These are phyloP conservation scores for Lavandula angustifolia DNA, from an alignment of 257 asterid genomes.

Conservation along the genomic window DNA sequence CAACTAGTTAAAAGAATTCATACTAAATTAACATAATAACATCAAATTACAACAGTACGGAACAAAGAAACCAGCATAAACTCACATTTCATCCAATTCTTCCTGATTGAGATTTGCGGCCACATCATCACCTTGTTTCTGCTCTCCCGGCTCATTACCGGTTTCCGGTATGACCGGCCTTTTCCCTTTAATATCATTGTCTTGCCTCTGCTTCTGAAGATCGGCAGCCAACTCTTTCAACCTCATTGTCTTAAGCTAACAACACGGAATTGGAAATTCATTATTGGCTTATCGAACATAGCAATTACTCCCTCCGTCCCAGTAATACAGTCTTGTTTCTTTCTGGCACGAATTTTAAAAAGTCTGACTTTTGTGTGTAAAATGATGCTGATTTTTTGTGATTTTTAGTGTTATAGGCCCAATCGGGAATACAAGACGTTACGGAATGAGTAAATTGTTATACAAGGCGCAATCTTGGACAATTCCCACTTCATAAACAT, in stretches of 20 bases:
- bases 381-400: no score
- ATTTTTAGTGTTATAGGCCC: no score
- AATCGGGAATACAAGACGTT: no score
- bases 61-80: constrained; percentile 22
- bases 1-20: constrained; percentile 46
- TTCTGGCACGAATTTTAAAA: no score
- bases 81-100: constrained; percentile 77
- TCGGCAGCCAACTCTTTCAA: constrained; percentile 70
- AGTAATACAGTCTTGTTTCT: no score
- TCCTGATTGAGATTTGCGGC: constrained; percentile 46
- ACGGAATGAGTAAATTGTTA: neutral
- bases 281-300: no score
- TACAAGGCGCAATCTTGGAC: neutral
- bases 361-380: no score
- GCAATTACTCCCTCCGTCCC: no score
- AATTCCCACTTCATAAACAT: constrained; percentile 25
- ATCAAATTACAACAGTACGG: constrained; percentile 5
- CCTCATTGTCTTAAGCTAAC: constrained; percentile 79
- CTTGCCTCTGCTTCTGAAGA: constrained; percentile 74
- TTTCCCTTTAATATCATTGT: constrained; percentile 60
- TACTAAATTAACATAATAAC: constrained; percentile 33
- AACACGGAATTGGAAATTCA: constrained; percentile 9
- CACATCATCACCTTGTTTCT: constrained; percentile 33
- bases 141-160: constrained; percentile 24
- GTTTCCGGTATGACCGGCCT: constrained; percentile 38